Percentiles rank a stretch among this genome's conserved stretches.
Evolutionary conservation across 345 rosid genomes (phyloP).

Genomic region (Turnera subulata): DNA sequence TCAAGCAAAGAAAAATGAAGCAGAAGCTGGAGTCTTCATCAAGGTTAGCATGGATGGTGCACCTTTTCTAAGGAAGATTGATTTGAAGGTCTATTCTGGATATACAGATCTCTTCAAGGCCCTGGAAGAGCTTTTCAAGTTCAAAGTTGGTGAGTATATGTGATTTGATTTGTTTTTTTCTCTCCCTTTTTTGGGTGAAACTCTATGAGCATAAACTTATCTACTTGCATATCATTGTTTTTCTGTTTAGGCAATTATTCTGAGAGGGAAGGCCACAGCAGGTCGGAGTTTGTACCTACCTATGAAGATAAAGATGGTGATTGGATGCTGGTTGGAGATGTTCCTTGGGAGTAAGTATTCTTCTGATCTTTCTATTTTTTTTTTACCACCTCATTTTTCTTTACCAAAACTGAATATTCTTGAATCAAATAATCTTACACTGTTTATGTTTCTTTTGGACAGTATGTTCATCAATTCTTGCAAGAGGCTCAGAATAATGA

Average conservation of each 20-base stretch:
- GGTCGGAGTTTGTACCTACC: conserved; percentile 44
- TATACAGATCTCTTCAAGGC: conserved; percentile 56
- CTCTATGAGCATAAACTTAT: too few species aligned
- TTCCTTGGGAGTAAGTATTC: conserved; percentile 27
- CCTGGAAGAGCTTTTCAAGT: conserved; percentile 62
- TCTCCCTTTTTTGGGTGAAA: too few species aligned
- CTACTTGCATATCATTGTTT: too few species aligned
- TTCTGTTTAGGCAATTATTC: conserved; percentile 30
- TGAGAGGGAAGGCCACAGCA: conserved; percentile 63
- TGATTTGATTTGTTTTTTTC: background rate
- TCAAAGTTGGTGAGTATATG: conserved; percentile 45
- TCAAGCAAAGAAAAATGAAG: conserved; percentile 29
- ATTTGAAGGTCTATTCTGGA: conserved; percentile 48
- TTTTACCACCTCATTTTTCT: background rate
- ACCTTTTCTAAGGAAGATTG: conserved; percentile 69
- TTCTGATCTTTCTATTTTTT: background rate
- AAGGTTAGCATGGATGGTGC: conserved; percentile 78
- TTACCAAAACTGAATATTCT: background rate
- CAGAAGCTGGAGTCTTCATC: conserved; percentile 40
- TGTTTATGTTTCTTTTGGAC: background rate
- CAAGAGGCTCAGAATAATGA: conserved; percentile 56
- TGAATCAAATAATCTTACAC: background rate
- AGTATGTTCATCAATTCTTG: conserved; percentile 52
- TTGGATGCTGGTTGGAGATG: conserved; percentile 28
- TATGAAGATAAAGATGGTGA: conserved; percentile 29